A percentile compares a stretch with the other conserved stretches of the same genome.
Conservation (phyloP, 345 rosid species). For the Pseudoturritis turrita region DNA sequence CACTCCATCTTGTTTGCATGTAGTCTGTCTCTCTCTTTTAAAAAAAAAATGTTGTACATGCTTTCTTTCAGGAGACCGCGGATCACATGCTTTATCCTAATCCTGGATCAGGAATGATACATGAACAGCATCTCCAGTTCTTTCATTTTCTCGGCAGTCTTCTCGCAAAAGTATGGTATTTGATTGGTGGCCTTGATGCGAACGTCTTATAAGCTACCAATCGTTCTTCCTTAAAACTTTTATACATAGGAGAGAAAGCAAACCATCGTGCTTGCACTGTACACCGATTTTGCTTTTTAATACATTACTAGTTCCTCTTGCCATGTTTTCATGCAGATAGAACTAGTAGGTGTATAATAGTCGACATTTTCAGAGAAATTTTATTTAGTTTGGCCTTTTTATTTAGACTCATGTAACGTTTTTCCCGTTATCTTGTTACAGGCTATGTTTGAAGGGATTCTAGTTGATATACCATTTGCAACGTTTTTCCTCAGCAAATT, state of each 20-base stretch:
- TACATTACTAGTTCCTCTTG: not conserved
- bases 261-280: not conserved
- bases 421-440: slow-evolving; percentile 34
- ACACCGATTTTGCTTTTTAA: not conserved
- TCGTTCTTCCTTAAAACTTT: not conserved
- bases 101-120: slow-evolving; percentile 98
- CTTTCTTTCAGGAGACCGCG: slow-evolving; percentile 68
- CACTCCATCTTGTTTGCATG: slow-evolving; percentile 8
- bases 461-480: slow-evolving; percentile 97
- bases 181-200: not conserved
- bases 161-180: slow-evolving; percentile 66
- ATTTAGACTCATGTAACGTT: not conserved
- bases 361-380: not conserved
- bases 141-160: slow-evolving; percentile 94
- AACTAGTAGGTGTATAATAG: not conserved
- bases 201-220: not conserved
- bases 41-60: slow-evolving; percentile 26
- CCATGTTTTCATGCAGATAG: not conserved
- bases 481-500: slow-evolving; percentile 99
- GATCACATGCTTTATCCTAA: slow-evolving; percentile 97
- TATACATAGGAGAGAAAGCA: not conserved
- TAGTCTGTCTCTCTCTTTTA: not conserved
- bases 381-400: not conserved
- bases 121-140: slow-evolving; percentile 95
- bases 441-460: slow-evolving; percentile 99